These are phyloP conservation scores for Rutidosis leptorrhynchoides DNA, from an alignment of 129 eudicot species.

Conservation along the genomic window DNA sequence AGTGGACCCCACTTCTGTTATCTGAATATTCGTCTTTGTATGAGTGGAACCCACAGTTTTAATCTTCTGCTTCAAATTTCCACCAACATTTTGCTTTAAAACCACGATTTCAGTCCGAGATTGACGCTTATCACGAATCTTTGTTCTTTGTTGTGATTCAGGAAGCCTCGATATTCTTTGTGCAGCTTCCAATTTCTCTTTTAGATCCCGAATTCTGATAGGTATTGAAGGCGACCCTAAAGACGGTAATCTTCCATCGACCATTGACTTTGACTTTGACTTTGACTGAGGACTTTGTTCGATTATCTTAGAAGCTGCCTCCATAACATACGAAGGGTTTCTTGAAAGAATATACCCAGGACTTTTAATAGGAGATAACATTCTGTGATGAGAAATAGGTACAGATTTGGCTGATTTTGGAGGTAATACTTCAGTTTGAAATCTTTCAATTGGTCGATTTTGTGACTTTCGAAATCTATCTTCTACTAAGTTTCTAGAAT, in stretches of 20 bases:
- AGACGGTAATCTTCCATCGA: constrained; percentile 41
- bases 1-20: constrained; percentile 44
- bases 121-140: constrained; percentile 42
- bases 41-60: constrained; percentile 52
- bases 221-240: constrained; percentile 62
- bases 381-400: constrained; percentile 63
- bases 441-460: constrained; percentile 77
- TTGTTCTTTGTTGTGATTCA: too few relatives aligned
- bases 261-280: too few relatives aligned
- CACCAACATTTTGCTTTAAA: constrained; percentile 37
- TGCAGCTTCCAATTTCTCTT: constrained; percentile 73
- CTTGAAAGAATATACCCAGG: constrained; percentile 78
- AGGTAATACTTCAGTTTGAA: constrained; percentile 85
- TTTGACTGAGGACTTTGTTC: constrained; percentile 70
- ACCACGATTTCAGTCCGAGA: constrained; percentile 39
- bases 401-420: constrained; percentile 84
- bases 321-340: constrained; percentile 74
- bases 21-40: constrained; percentile 46
- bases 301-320: constrained; percentile 76
- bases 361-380: constrained; percentile 91
- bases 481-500: constrained; percentile 58
- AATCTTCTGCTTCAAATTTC: constrained; percentile 49
- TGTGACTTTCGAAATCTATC: constrained; percentile 54
- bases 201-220: constrained; percentile 56
- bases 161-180: too few relatives aligned